Base-by-base conservation (phyloP, 176 grass and related monocot genomes). In the Metroxylon sagu region DNA sequence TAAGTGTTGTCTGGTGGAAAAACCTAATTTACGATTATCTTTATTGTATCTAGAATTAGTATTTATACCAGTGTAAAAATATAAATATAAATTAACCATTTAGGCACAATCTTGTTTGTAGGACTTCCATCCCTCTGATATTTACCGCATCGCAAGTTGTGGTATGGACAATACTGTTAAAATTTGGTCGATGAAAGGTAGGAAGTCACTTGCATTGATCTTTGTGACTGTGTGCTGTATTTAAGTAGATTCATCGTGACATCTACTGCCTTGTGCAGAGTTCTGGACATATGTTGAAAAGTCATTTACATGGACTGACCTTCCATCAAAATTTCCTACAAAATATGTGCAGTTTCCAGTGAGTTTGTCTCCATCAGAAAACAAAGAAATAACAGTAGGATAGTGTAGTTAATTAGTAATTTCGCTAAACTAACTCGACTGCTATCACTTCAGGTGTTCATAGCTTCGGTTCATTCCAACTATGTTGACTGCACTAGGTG, bases 171-270 rank as follows among this genome's bases (percentile, higher is more conserved):
- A 90, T 65, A 88, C 87, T 66, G 84, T 97, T 62, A 97, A 80
- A 78, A 91, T 97, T 29, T 97, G 93, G 93, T 97, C 93, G 56
- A 97, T 97, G 81, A 97, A 88, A 97, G 93, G 93, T 87, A 53
- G 71, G 53, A 14, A 72, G 23, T 26, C 31, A 60, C 28, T 49
- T 77, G 7, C 35, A 52, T 25, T 30, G 58, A 66, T 21, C 25
- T 72, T 59, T 25, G 26, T 55, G 57, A 25, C 60, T 61, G 26
- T 76, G 60, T 68, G 12, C 18, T 5, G 6, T 25, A 16, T 12
- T 67, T 56, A 68, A 50, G 21, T 57, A 30, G 4, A 52, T 71
- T 29, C 26, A 54, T 64, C 50, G 8, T 86, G 56, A 76, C 28
- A 61, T 57, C 30, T 51, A 23, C 50, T 66, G 71, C 18, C 39